Base-by-base conservation (phyloP, 2,329 filamentous ascomycete genomes). In the Alternaria viburni region DNA sequence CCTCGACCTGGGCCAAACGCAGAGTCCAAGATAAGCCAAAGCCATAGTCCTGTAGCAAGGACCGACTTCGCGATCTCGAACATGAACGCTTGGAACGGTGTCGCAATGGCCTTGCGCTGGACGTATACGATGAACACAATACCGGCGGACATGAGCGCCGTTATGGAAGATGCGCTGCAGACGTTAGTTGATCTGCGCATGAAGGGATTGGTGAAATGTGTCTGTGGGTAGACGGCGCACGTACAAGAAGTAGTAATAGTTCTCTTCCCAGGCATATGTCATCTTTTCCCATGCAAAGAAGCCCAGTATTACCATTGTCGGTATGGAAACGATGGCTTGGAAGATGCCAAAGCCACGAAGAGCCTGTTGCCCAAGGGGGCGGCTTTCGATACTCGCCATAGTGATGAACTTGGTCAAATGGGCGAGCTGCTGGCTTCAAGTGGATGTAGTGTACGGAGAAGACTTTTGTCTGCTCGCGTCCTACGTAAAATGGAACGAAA, bases 311-410 rank as follows among this genome's bases (percentile, higher is more conserved):
- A 56, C n/a, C 54, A 56, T 56, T 0, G 54, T 45, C 5, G 54
- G 54, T 30, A 56, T 17, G 2, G 54, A 28, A 25, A 43, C 25
- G 11, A 56, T 44, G n/a, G 41, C 41, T 15, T 56, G 41, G 17
- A 56, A 56, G 21, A 56, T 44, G 13, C 54, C 54, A 43, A 56
- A 56, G 25, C 32, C 41, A 2, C 54, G 54, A 26, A 56, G 54
- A 4, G 41, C 28, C 41, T 56, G 54, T 4, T 56, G 25, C n/a
- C 54, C 41, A 10, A 56, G 54, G 5, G 54, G 54, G 13, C 54
- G 54, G 10, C 21, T 44, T n/a, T 56, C 32, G 1, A 43, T 11
- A 6, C 36, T 54, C 13, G 51, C 32, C 51, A 54, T 54, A 6
- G 2, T 30, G 10, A 1, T 23, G 3, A 10, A 6, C 0, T n/a